Conservation (phyloP, 805 yeast species). For the Priceomyces haplophilus region DNA sequence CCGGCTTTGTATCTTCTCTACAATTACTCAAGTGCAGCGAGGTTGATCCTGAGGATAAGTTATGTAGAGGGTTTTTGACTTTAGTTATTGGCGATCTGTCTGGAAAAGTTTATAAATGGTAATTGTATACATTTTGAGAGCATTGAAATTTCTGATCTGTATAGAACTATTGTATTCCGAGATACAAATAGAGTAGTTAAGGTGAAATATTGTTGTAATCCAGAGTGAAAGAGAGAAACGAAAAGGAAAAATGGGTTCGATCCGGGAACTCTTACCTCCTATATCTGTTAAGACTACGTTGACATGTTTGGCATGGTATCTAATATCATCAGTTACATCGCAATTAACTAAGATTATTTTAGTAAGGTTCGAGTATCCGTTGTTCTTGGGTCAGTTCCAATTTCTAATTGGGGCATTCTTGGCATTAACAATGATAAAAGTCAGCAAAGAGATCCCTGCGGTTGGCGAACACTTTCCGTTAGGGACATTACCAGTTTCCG, state of each 20-base stretch:
- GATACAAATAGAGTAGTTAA: too few relatives aligned
- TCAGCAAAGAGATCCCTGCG: constrained; percentile 29
- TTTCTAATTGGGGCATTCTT: constrained; percentile 50
- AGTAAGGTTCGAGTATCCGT: constrained; percentile 54
- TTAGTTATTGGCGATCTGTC: constrained; percentile 52
- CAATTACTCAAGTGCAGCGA: constrained; percentile 26
- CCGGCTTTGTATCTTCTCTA: constrained; percentile 26
- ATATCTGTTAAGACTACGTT: constrained; percentile 36
- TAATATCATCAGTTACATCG: constrained; percentile 59
- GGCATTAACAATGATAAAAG: constrained; percentile 36
- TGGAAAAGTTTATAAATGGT: constrained; percentile 53
- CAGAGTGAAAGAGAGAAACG: too few relatives aligned
- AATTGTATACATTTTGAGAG: constrained; percentile 5
- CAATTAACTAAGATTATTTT: constrained; percentile 60
- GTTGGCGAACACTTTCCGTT: constrained; percentile 43
- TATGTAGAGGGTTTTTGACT: constrained; percentile 34
- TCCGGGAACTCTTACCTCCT: constrained; percentile 22
- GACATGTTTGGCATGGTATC: constrained; percentile 58
- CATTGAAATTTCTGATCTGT: too few relatives aligned
- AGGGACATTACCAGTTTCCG: constrained; percentile 50
- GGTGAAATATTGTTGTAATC: too few relatives aligned
- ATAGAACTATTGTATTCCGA: too few relatives aligned
- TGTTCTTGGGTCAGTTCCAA: constrained; percentile 64
- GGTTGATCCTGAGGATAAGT: constrained; percentile 34
- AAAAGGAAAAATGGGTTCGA: background rate